Percentiles rank a stretch among this genome's conserved stretches.
These are phyloP conservation scores for Cenchrus americanus DNA, from an alignment of 176 grass and related monocot genomes.

Conservation along the genomic window DNA sequence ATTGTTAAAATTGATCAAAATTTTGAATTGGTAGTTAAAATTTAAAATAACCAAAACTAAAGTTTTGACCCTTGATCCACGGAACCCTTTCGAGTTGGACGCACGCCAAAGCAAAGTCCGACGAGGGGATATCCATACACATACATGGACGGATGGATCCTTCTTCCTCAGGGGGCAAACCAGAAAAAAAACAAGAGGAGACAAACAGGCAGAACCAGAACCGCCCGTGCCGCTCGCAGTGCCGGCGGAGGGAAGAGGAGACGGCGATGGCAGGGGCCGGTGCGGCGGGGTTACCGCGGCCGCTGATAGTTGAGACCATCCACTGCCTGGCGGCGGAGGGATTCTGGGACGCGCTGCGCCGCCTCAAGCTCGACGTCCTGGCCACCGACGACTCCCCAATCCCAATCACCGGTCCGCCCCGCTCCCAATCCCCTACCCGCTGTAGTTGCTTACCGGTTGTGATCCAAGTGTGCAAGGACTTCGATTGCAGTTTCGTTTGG, in stretches of 20 bases:
- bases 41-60: no score
- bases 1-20: no score
- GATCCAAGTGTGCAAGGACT: not conserved
- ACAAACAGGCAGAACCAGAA: not conserved
- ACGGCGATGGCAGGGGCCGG: not conserved
- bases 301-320: slow-evolving; percentile 16
- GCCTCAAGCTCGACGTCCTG: slow-evolving; percentile 85
- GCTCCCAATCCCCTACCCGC: not conserved
- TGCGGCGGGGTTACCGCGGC: not conserved
- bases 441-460: not conserved
- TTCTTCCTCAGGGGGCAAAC: not conserved
- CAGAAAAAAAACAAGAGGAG: not conserved
- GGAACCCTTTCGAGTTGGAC: slow-evolving; percentile 10
- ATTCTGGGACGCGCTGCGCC: slow-evolving; percentile 67
- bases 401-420: slow-evolving; percentile 56
- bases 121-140: not conserved
- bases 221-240: not conserved
- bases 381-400: slow-evolving; percentile 76
- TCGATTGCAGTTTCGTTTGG: not conserved
- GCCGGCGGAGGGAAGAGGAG: not conserved
- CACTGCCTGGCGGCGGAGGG: slow-evolving; percentile 20
- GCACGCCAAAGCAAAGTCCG: slow-evolving; percentile 35
- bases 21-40: no score
- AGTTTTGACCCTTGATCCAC: no score
- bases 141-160: not conserved